Base-by-base conservation (phyloP, 441 rosid species). In the Erodium moschatum region DNA sequence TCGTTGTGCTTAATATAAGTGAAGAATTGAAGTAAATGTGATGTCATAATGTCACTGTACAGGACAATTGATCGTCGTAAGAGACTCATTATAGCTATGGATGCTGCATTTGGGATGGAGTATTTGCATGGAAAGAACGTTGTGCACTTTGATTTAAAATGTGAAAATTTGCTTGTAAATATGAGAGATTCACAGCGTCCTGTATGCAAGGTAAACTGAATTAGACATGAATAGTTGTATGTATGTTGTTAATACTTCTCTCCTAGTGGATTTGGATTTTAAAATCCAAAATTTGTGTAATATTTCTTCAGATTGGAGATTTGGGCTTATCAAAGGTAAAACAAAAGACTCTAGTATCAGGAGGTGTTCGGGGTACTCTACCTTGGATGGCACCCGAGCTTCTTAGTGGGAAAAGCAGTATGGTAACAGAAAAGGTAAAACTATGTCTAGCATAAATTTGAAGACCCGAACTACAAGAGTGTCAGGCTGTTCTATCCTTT, bases 371-470 rank as follows among this genome's bases (percentile, higher is more conserved):
- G 44, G 99, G 99, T 68, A 94, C 99, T 69, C 78, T 94, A 72
- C 99, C 99, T 40, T 94, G 99, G 99, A 95, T 95, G 97, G 99
- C 99, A 67, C 99, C 99, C 62, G 97, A 94, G 86, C 97, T 94
- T 71, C 81, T 94, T 74, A 91, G 99, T 75, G 97, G 97, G 64
- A 94, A 94, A 86, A 91, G 89, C 74, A 86, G 89, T 75, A 94
- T 95, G 99, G 97, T 95, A 66, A 80, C 97, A 33, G 99, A 95
- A 74, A 91, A 95, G 97, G 97, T 94, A 79, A 71, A 67, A 33
- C 20, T 20, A 24, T 65, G 24, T 18, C 48, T 58, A 15, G 20
- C 19, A 29, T 33, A 62, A 66, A 50, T 66, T 13, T 19, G 48
- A 24, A 60, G 61, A 35, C 38, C 12, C 19, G 21, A 50, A 40